Evolutionary conservation across 1,284 basidiomycete species (phyloP).

Genomic region (Sparassis latifolia): DNA sequence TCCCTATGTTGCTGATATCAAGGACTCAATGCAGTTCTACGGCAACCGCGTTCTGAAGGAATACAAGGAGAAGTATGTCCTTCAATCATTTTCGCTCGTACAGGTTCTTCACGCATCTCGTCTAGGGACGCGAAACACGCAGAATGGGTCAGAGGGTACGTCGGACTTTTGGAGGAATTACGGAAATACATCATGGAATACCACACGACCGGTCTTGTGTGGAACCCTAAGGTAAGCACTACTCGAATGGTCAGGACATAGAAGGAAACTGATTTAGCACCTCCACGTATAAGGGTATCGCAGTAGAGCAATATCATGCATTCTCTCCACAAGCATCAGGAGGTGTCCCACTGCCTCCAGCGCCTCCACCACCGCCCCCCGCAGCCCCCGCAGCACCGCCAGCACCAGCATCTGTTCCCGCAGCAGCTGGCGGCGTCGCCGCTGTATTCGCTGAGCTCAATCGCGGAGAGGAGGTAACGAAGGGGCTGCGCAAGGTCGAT

Average conservation of each 20-base stretch:
- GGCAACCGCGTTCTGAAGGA: constrained; percentile 90
- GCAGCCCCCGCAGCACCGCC: constrained; percentile 39
- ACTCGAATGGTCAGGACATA: not conserved
- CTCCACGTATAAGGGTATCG: constrained; percentile 45
- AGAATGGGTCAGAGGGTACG: constrained; percentile 82
- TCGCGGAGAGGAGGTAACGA: constrained; percentile 86
- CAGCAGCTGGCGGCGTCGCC: constrained; percentile 55
- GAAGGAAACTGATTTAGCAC: not conserved
- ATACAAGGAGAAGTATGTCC: constrained; percentile 80
- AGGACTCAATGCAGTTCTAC: constrained; percentile 88
- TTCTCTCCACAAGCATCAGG: constrained; percentile 23
- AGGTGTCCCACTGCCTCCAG: constrained; percentile 29
- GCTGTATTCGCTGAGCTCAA: constrained; percentile 95
- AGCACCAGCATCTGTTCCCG: constrained; percentile 32
- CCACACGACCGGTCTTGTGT: constrained; percentile 83
- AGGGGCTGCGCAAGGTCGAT: constrained; percentile 89
- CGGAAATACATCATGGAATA: constrained; percentile 83
- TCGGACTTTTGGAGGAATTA: constrained; percentile 70
- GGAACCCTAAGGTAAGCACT: constrained; percentile 76
- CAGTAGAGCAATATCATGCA: constrained; percentile 50
- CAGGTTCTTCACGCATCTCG: constrained; percentile 1
- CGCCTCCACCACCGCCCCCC: constrained; percentile 54
- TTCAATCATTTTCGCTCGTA: not conserved
- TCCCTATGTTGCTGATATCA: constrained; percentile 79
- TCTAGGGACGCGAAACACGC: constrained; percentile 80